phyloP scores from a whole-genome alignment of 1,284 basidiomycete genomes.

The Cerioporus squamosus region DNA sequence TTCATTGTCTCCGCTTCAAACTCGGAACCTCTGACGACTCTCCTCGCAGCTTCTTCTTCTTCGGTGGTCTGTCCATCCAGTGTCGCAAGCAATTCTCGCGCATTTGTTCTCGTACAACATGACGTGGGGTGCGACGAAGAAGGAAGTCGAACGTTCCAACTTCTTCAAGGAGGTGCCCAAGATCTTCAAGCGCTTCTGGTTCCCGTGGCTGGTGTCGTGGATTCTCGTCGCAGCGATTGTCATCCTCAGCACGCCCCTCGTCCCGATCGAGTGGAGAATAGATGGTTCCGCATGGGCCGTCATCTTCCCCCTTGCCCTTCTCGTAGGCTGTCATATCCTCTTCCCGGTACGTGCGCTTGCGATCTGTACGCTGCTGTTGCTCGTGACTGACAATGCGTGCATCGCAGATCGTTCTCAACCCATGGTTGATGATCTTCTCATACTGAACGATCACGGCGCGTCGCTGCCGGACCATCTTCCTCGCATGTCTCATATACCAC shows the following conservation, averaged over 20 bases:
- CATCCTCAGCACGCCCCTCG: constrained; percentile 42
- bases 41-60: constrained; percentile 54
- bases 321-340: constrained; percentile 44
- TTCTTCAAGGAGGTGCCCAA: constrained; percentile 64
- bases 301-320: constrained; percentile 47
- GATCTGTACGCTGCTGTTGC: background rate
- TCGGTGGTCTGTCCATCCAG: constrained; percentile 53
- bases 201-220: constrained; percentile 44
- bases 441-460: constrained; percentile 36
- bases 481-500: constrained; percentile 6
- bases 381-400: too few relatives aligned
- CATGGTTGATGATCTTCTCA: constrained; percentile 54
- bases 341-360: constrained; percentile 39
- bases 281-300: constrained; percentile 45
- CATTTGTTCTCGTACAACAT: too few relatives aligned
- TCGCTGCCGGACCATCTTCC: background rate
- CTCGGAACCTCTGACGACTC: constrained; percentile 9
- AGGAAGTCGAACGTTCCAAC: constrained; percentile 57
- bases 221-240: constrained; percentile 45
- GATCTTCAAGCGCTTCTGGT: constrained; percentile 54
- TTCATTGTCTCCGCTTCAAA: background rate
- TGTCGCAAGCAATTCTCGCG: constrained; percentile 52
- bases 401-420: constrained; percentile 50
- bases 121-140: constrained; percentile 51
- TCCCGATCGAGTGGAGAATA: constrained; percentile 51